Base-by-base conservation (phyloP, 495 filamentous ascomycete species). In the Penicillium mononematosum region DNA sequence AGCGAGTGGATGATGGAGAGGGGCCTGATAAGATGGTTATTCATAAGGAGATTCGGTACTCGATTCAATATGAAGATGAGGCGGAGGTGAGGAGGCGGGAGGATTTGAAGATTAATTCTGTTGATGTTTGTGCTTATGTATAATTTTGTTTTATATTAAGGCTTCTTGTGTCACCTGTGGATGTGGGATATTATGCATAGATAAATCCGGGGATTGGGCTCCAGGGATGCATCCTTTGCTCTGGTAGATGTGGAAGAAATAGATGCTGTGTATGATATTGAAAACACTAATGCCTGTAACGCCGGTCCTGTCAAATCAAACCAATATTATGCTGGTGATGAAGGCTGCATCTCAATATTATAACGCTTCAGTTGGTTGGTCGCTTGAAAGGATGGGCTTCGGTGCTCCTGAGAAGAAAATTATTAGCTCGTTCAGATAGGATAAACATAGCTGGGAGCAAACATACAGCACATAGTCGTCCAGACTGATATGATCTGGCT, bases 371-470 rank as follows among this genome's bases (percentile, higher is more conserved):
- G 31, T 16, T 53, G 11, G 55, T 53, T 3, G 82, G 75, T 47
- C 84, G 75, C 59, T 72, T 83, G 17, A 92, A 81, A 3, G 88
- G 84, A 75, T 92, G 88, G 14, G 88, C 88, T 70, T 92, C 88
- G 6, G 88, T 92, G 65, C 89, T 92, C 32, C 79, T 82, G 27
- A 9, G 11, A n/a, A 9, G 11, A 34, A 7, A 17, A 39, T 17
- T 2, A 29, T 45, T 42, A 53, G 47, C 25, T 49, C 19, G 2
- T 22, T n/a, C 41, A 9, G 8, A 32, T 36, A 25, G 17, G 10
- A 20, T 22, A 14, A 45, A 25, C 5, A 31, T 14, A 17, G 2
- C 44, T 31, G 2, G 8, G 19, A 16, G 56, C 36, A 24, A 36
- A 74, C 79, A 63, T 67, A 78, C 75, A 89, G 65, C 39, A 88